Evolutionary conservation across 1,284 basidiomycete species (phyloP), one percentile per base, ranked within the genome.

Genomic region (Taiwanofungus camphoratus): DNA sequence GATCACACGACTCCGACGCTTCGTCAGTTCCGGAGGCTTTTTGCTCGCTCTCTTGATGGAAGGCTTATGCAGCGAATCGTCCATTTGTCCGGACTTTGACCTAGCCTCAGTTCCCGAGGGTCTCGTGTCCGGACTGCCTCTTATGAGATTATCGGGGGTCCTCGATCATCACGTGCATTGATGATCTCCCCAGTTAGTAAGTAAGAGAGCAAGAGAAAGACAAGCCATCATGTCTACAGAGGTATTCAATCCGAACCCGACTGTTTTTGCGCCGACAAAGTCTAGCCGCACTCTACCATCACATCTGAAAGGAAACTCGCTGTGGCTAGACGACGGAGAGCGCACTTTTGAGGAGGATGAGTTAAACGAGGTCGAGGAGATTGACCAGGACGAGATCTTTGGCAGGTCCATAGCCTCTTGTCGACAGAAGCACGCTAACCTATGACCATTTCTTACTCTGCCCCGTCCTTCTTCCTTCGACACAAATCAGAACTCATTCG

Each of bases 401-500:
- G 75, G 75, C 76, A 40, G 26, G 70, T 61, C 9, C 7, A n/a
- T 32, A 29, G 24, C 18, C n/a, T n/a, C n/a, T n/a, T n/a, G n/a
- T n/a, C n/a, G n/a, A n/a, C n/a, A n/a, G n/a, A n/a, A n/a, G n/a
- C n/a, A n/a, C n/a, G n/a, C n/a, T n/a, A n/a, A n/a, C n/a, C n/a
- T n/a, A n/a, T n/a, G n/a, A n/a, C n/a, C n/a, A n/a, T n/a, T n/a
- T n/a, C n/a, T n/a, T n/a, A n/a, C n/a, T n/a, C n/a, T n/a, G n/a
- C n/a, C n/a, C n/a, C n/a, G n/a, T n/a, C 13, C 19, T 16, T 24
- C 22, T 16, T 22, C n/a, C 12, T 15, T 4, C 16, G 4, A 42
- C 8, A 21, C n/a, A 5, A 18, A 16, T 13, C 50, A 94, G 92
- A 98, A 53, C 79, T 99, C 9, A 86, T 99, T 41, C 79, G 93